Evolutionary conservation across 225 moss, liverwort and hornwort genomes (phyloP), one percentile per base, ranked within the genome.

Genomic region (Pseudoscleropodium purum): DNA sequence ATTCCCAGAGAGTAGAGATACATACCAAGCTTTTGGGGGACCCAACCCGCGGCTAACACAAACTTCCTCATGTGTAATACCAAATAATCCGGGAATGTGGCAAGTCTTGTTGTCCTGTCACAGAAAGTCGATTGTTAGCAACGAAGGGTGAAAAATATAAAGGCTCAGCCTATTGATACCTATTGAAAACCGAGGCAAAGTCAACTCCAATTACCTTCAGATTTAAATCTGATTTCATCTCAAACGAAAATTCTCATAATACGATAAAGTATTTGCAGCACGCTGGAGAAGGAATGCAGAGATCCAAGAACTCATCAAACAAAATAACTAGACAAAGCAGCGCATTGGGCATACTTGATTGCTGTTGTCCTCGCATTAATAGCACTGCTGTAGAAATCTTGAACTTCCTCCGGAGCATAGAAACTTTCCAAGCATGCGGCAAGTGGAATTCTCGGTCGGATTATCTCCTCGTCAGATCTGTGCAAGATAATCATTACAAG

Each of bases 1-100:
- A 75, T 36, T 67, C 34, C 76, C 54, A 69, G 68, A 26, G 16
- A 76, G 70, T 20, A 76, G 61, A 85, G 73, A 75, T 73, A 72
- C 87, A 69, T 93, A 99, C 98, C 98, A 92, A 99, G 91, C 87
- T 99, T 99, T 89, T 94, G 94, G 39, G 99, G 99, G 83, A 99
- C 99, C 99, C 99, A 99, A 77, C 99, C 99, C 74, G 92, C 99
- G 89, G 97, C 97, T 79, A 99, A 92, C 51, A 99, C 93, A 89
- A 99, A 99, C 85, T 97, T 99, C 88, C 97, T 93, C 99, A 99
- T 97, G 88, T 99, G 99, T 64, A 99, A 89, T 62, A 99, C 97
- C 91, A 99, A 92, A 86, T 97, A 99, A 79, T 99, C 95, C 75
- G 99, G 99, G 79, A 99, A 99, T 27, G 95, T 95, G 88, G 95